These are phyloP conservation scores for Talaromyces piceae DNA, from an alignment of 2,329 filamentous ascomycete genomes.

Conservation along the genomic window DNA sequence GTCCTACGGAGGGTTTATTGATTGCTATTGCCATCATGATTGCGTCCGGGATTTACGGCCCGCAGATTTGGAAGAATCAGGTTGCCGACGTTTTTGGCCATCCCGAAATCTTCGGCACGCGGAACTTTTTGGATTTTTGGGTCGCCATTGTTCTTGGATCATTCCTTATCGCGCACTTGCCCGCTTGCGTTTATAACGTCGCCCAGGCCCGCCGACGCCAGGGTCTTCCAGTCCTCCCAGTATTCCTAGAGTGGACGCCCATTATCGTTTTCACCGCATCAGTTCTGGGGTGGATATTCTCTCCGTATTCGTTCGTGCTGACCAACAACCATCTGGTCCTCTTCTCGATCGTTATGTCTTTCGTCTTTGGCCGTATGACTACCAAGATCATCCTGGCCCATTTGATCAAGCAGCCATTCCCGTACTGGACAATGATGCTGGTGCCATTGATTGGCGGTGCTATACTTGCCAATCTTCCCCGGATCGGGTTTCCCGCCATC, in stretches of 20 bases:
- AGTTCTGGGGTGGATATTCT: slow-evolving; percentile 79
- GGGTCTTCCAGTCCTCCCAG: slow-evolving; percentile 66
- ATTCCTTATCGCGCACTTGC: slow-evolving; percentile 67
- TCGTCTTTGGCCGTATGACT: slow-evolving; percentile 95
- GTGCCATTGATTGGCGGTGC: slow-evolving; percentile 80
- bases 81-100: slow-evolving; percentile 63
- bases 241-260: slow-evolving; percentile 91
- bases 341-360: slow-evolving; percentile 89
- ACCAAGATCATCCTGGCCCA: slow-evolving; percentile 99
- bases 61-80: slow-evolving; percentile 74
- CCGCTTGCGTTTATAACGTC: slow-evolving; percentile 85
- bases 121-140: slow-evolving; percentile 84
- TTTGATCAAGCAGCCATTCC: slow-evolving; percentile 86
- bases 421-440: slow-evolving; percentile 91
- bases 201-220: slow-evolving; percentile 64
- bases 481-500: slow-evolving; percentile 62
- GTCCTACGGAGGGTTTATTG: slow-evolving; percentile 89
- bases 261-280: slow-evolving; percentile 73
- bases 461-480: slow-evolving; percentile 72
- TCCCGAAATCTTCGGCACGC: slow-evolving; percentile 56
- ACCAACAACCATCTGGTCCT: slow-evolving; percentile 80
- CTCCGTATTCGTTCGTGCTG: slow-evolving; percentile 75
- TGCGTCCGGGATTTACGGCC: slow-evolving; percentile 78
- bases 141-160: slow-evolving; percentile 61
- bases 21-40: slow-evolving; percentile 83